Evolutionary conservation across 352 stramenopile species (phyloP).

Genomic region (Globisporangium paddicum): DNA sequence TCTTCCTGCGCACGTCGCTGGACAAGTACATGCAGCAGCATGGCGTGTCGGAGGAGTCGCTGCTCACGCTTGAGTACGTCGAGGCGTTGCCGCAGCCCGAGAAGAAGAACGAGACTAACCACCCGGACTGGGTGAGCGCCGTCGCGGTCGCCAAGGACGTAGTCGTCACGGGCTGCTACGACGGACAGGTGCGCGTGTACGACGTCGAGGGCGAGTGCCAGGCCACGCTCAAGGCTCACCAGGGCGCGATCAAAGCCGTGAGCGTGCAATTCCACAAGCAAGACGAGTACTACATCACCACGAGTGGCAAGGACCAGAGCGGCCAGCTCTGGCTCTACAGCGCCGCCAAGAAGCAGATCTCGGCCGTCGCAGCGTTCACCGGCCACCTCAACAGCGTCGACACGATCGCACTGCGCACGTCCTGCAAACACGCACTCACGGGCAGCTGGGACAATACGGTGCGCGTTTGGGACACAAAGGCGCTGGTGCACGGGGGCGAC

Average conservation of each 20-base stretch:
- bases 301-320: conserved; percentile 73
- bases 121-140: conserved; percentile 87
- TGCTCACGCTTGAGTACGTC: conserved; percentile 88
- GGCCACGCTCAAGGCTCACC: conserved; percentile 67
- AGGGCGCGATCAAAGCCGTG: conserved; percentile 72
- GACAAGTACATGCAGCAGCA: conserved; percentile 72
- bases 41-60: conserved; percentile 67
- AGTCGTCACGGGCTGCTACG: conserved; percentile 85
- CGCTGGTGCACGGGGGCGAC: conserved; percentile 7
- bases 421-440: conserved; percentile 43
- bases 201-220: conserved; percentile 42
- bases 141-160: conserved; percentile 38
- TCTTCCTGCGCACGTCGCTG: conserved; percentile 73
- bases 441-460: conserved; percentile 87
- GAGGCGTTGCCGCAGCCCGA: conserved; percentile 73
- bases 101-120: conserved; percentile 53
- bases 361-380: conserved; percentile 46
- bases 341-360: conserved; percentile 27
- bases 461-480: conserved; percentile 51
- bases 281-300: conserved; percentile 61
- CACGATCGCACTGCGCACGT: conserved; percentile 32
- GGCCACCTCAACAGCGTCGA: conserved; percentile 85
- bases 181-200: conserved; percentile 81
- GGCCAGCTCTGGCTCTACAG: conserved; percentile 65
- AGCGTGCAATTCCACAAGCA: conserved; percentile 26